These are phyloP conservation scores for Paramecium biaurelia DNA, from an alignment of 73 alveolate species.

Conservation along the genomic window DNA sequence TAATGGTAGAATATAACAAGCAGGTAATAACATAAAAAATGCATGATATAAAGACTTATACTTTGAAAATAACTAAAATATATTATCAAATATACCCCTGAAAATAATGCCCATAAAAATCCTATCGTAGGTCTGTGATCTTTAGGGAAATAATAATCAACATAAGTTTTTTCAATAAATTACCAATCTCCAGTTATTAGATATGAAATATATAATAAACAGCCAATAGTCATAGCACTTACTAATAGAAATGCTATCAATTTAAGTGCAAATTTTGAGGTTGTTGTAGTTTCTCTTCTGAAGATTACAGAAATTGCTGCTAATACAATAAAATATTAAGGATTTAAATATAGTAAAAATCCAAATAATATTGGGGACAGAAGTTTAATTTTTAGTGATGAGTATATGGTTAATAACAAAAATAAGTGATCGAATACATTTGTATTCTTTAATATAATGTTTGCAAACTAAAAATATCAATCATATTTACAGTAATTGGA, in stretches of 20 bases:
- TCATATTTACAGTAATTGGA: conserved; percentile 13
- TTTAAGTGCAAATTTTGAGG: background rate
- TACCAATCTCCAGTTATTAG: conserved; percentile 10
- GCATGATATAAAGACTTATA: conserved; percentile 35
- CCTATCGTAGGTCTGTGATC: conserved; percentile 47
- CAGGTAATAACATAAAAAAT: background rate
- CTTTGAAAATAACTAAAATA: background rate
- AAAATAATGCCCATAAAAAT: conserved; percentile 31
- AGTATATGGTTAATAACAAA: background rate
- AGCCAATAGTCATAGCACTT: background rate
- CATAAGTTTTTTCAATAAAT: background rate
- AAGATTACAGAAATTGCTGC: background rate
- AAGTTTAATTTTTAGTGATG: background rate
- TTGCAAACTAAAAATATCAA: background rate
- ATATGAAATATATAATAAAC: background rate
- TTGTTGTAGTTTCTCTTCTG: background rate
- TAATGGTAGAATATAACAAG: conserved; percentile 17
- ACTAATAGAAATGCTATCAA: background rate
- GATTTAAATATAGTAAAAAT: conserved; percentile 32
- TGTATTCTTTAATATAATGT: background rate
- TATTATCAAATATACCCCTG: background rate
- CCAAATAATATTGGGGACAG: conserved; percentile 13
- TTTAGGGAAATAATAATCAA: conserved; percentile 9
- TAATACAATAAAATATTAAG: background rate
- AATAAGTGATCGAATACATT: background rate